Base-by-base conservation (phyloP, 2,329 filamentous ascomycete genomes). In the Fusarium poae region DNA sequence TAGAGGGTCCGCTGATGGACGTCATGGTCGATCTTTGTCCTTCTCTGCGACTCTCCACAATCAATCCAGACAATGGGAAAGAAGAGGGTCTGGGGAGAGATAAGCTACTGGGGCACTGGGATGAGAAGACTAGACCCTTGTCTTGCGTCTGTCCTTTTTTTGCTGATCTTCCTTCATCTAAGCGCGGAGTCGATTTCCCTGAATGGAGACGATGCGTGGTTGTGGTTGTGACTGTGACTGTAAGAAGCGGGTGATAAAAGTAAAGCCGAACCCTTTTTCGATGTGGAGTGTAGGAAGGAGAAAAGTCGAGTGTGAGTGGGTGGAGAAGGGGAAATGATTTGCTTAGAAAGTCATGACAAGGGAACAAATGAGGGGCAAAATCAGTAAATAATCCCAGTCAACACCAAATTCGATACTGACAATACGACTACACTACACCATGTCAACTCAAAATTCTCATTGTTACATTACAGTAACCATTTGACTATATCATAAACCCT, bases 1-100 rank as follows among this genome's bases (percentile, higher is more conserved):
- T 72, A 32, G 74, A 67, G 54, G 67, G 67, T 45, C 69, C 68
- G 72, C 70, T 75, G 42, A 57, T 58, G 30, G 71, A 67, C 58
- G 71, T 56, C 71, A 74, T 73, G 67, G 30, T 61, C 65, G 69
- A 72, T 72, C 68, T 25, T 20, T 27, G 30, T 20, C 23, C 43
- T 30, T 45, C 18, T 50, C 23, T n/a, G n/a, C n/a, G n/a, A 20
- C 48, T 32, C 20, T 75, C 75, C 76, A 77, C 76, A 76, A 74
- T 50, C 35, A 35, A 18, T 3, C 39, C 46, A 54, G 9, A 56
- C 43, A 56, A 50, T 56, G 39, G 43, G 43, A 27, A 53, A 48
- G 29, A 39, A 55, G 43, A 46, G 48, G 53, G 51, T 68, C 64
- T 68, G 35, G 64, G 64, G 59, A n/a, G 53, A 55, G 64, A 65